Percentiles rank a stretch among this genome's conserved stretches.
Conservation (phyloP, 106 monocot genomes). For the Phalaenopsis aphrodite region DNA sequence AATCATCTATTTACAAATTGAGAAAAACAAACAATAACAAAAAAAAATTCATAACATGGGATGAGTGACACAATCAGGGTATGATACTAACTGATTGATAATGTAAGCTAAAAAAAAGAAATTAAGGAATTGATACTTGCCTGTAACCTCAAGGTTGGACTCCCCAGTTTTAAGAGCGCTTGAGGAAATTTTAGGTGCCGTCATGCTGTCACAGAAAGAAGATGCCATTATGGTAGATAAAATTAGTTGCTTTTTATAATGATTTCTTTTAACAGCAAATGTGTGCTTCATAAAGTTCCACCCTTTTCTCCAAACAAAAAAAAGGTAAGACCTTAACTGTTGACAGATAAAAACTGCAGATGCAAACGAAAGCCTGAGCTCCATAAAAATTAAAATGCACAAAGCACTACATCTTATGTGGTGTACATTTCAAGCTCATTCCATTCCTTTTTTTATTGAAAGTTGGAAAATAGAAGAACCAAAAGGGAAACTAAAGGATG, state of each 20-base stretch:
- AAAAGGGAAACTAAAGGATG: neutral
- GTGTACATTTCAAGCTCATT: neutral
- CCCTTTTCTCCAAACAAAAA: neutral
- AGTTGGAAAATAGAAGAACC: neutral
- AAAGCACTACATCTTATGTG: neutral
- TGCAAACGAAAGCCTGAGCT: too few relatives aligned
- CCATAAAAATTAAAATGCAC: too few relatives aligned
- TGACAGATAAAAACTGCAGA: too few relatives aligned
- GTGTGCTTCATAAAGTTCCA: neutral
- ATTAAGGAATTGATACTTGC: constrained; percentile 20
- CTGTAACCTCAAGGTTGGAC: constrained; percentile 70
- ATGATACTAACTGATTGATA: neutral
- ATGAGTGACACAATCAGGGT: neutral
- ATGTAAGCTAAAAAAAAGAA: neutral
- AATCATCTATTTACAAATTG: neutral
- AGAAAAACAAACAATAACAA: neutral
- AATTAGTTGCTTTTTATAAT: neutral
- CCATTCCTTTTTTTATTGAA: neutral
- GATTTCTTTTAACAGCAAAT: neutral
- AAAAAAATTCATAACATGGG: neutral
- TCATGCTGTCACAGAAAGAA: constrained; percentile 42
- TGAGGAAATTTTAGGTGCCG: constrained; percentile 75
- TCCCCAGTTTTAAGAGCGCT: constrained; percentile 68
- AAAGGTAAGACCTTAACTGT: too few relatives aligned
- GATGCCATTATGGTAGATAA: neutral